Base-by-base conservation (phyloP, 768 basidiomycete species). In the Auriscalpium vulgare region DNA sequence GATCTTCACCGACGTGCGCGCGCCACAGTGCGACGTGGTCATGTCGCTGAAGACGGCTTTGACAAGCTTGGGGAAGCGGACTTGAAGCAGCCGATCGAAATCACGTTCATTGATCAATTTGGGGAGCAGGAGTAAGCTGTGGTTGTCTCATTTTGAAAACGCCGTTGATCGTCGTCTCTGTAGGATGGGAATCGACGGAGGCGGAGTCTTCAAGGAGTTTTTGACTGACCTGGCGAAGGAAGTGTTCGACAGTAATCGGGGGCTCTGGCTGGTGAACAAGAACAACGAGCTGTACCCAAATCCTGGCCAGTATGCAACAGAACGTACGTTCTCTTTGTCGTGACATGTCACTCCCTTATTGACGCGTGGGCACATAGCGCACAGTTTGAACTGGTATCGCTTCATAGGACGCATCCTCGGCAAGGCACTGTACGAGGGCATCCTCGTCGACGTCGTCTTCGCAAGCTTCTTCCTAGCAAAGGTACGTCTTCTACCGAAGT, bases 151-250 rank as follows among this genome's bases (percentile, higher is more conserved):
- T 29, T 51, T 4, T n/a, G 43, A 21, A n/a, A 9, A 51, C 14
- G 34, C 45, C 13, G 16, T 16, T 45, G 37, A 35, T 53, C 48
- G 35, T 56, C 37, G 52, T 36, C 23, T 23, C 10, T 23, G 37
- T 67, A 90, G 88, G 68, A 84, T 87, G 16, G 95, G 95, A 0
- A 95, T 98, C 36, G 95, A 97, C 60, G 95, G 95, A 2, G 95
- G 97, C 2, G 97, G 97, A 0, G 85, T 98, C 5, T 98, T 97
- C 77, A 99, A 98, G 68, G 97, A 98, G 69, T 97, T 98, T 63
- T 81, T 98, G 65, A 99, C 94, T 2, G 91, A 88, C 13, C 69
- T 99, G 16, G 87, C 85, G 56, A 93, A 88, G 65, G 95, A 98
- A 67, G 95, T 90, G 0, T 98, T 99, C 59, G 93, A 99, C 65